These are phyloP conservation scores for Colletotrichum simmondsii DNA, from an alignment of 2,329 filamentous ascomycete species.

Conservation along the genomic window DNA sequence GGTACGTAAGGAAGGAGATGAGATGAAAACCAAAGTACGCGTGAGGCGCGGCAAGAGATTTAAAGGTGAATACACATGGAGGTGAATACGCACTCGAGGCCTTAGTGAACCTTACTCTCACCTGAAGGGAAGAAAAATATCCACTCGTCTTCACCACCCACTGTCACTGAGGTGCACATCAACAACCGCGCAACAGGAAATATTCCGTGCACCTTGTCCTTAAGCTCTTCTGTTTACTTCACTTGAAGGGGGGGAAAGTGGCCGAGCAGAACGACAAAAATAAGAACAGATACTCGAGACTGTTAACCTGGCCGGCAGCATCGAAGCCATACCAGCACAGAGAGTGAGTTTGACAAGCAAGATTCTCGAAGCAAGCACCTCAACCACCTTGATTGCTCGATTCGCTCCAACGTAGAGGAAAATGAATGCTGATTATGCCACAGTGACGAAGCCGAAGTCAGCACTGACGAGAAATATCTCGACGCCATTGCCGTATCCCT, in stretches of 20 bases:
- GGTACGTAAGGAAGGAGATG: background rate
- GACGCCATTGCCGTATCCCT: conserved; percentile 49
- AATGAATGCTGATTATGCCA: background rate
- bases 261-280: background rate
- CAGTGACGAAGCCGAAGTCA: conserved; percentile 3
- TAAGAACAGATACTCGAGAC: background rate
- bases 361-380: background rate
- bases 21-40: background rate
- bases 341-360: background rate
- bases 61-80: background rate
- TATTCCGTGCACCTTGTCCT: no score
- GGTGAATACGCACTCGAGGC: background rate
- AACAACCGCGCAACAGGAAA: background rate
- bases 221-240: background rate
- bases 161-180: background rate
- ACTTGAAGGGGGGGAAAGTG: background rate
- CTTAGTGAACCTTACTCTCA: background rate
- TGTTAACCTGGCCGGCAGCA: background rate
- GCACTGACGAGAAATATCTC: conserved; percentile 48
- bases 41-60: background rate
- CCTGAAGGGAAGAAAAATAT: background rate
- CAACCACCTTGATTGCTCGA: background rate
- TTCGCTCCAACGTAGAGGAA: background rate
- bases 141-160: background rate
- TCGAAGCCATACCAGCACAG: background rate